Percentiles rank a stretch among this genome's conserved stretches.
phyloP scores from a whole-genome alignment of 139 green algal species.

The Ettlia oleoabundans region DNA sequence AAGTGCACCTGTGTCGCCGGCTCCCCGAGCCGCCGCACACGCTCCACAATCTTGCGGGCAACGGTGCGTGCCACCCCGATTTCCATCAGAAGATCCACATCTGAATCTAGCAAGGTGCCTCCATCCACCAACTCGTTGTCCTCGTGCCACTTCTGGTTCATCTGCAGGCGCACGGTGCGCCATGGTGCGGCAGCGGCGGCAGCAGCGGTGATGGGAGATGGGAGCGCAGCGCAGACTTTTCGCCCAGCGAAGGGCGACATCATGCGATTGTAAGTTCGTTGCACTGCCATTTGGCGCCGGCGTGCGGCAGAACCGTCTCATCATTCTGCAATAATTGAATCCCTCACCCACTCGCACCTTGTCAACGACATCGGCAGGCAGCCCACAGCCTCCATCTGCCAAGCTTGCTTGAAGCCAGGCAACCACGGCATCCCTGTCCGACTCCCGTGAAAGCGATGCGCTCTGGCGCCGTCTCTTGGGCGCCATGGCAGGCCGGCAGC shows the following conservation, averaged over 20 bases:
- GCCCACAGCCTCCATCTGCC: too few species aligned
- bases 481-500: background rate
- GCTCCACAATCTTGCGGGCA: background rate
- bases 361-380: too few species aligned
- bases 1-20: background rate
- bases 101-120: background rate
- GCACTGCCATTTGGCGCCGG: too few species aligned
- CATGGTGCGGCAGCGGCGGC: background rate
- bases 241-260: too few species aligned
- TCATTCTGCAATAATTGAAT: too few species aligned
- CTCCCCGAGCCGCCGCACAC: background rate
- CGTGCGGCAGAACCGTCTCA: too few species aligned
- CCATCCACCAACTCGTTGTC: conserved; percentile 18
- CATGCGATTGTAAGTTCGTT: too few species aligned
- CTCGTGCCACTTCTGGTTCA: background rate
- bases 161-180: background rate
- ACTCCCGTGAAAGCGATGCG: too few species aligned
- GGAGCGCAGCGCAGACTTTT: too few species aligned
- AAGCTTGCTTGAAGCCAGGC: too few species aligned
- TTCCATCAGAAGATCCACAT: background rate
- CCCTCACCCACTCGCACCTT: too few species aligned
- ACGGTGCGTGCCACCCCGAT: background rate
- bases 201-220: background rate
- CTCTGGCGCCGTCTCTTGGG: background rate
- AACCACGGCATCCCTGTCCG: too few species aligned